phyloP scores from a whole-genome alignment of 2,329 filamentous ascomycete genomes.

The Ascochyta pisi region DNA sequence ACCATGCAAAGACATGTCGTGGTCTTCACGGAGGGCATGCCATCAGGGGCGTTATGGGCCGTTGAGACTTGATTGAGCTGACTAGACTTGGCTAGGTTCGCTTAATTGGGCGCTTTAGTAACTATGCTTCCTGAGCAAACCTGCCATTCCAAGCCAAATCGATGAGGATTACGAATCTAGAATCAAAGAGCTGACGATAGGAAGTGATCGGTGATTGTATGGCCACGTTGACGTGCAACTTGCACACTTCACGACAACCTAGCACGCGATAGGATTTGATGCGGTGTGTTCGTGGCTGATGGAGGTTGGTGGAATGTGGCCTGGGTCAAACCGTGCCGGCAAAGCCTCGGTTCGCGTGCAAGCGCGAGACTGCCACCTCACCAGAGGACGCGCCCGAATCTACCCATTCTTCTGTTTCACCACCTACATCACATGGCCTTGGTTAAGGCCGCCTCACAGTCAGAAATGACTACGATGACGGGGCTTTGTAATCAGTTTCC shows the following conservation, averaged over 20 bases:
- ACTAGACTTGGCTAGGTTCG: too few relatives aligned
- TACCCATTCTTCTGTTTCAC: background rate
- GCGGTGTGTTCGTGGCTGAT: constrained; percentile 11
- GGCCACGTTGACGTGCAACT: background rate
- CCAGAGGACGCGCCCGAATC: background rate
- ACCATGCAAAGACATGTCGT: too few relatives aligned
- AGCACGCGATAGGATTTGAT: background rate
- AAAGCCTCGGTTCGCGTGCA: background rate
- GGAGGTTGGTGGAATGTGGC: background rate
- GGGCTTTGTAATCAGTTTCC: background rate
- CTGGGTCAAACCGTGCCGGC: background rate
- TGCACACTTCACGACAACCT: background rate
- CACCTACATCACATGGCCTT: background rate
- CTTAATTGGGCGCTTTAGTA: too few relatives aligned
- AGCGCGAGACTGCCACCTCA: constrained; percentile 2
- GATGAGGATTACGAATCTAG: too few relatives aligned
- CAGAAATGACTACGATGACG: too few relatives aligned
- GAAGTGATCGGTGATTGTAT: background rate
- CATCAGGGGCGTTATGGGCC: too few relatives aligned
- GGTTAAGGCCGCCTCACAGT: background rate
- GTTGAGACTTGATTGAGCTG: too few relatives aligned
- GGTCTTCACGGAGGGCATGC: too few relatives aligned
- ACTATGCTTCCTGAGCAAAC: too few relatives aligned
- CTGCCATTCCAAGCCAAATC: too few relatives aligned
- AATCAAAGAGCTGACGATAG: background rate